Evolutionary conservation across 1,139 yeast genomes (phyloP).

Genomic region (Pichia sp.): DNA sequence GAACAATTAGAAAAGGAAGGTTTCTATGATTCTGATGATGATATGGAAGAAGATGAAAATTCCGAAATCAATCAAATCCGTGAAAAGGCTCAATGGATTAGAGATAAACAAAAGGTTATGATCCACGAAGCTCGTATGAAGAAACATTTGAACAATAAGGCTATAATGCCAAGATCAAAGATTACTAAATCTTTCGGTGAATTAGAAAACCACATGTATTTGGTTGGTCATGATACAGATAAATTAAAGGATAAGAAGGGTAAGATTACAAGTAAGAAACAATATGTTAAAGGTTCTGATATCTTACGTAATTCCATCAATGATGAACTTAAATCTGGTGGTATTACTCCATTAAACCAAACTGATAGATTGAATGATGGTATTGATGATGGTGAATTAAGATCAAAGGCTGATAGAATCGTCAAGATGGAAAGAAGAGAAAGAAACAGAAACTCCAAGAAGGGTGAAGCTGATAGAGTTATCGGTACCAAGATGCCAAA

Average conservation of each 20-base stretch:
- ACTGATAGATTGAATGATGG: slow-evolving; percentile 85
- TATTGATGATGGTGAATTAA: slow-evolving; percentile 76
- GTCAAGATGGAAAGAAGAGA: slow-evolving; percentile 90
- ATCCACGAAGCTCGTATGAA: slow-evolving; percentile 83
- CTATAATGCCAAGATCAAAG: slow-evolving; percentile 92
- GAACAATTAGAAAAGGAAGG: slow-evolving; percentile 93
- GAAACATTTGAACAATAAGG: slow-evolving; percentile 84
- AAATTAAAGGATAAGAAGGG: slow-evolving; percentile 44
- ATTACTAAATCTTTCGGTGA: slow-evolving; percentile 71
- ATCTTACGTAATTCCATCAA: slow-evolving; percentile 45
- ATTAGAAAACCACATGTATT: slow-evolving; percentile 87
- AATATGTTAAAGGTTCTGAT: slow-evolving; percentile 67
- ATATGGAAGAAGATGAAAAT: slow-evolving; percentile 51
- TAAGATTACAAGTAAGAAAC: slow-evolving; percentile 31
- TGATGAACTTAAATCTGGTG: slow-evolving; percentile 25
- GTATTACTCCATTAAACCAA: slow-evolving; percentile 54
- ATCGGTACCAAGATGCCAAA: slow-evolving; percentile 82
- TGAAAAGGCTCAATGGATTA: slow-evolving; percentile 93
- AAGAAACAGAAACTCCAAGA: slow-evolving; percentile 88
- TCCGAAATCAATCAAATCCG: slow-evolving; percentile 62
- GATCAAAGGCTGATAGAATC: slow-evolving; percentile 85
- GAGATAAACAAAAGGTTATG: slow-evolving; percentile 94
- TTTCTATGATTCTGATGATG: slow-evolving; percentile 89
- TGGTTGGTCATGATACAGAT: slow-evolving; percentile 83
- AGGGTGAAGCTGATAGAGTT: slow-evolving; percentile 96